A percentile compares a stretch with the other conserved stretches of the same genome.
Conservation (phyloP, 768 basidiomycete species). For the Trametopsis cervina region DNA sequence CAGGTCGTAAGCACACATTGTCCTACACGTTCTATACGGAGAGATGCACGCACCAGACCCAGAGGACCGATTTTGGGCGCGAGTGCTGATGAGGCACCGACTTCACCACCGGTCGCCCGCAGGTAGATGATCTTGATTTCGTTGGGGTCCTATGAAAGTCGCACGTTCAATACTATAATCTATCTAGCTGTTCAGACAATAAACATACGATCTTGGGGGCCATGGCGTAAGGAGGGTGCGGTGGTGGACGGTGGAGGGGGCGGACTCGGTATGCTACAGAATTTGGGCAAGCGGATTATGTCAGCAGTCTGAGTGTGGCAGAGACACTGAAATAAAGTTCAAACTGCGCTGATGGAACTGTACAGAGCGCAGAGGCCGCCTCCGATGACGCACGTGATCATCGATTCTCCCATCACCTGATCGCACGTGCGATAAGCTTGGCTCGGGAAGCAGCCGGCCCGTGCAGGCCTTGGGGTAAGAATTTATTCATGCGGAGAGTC, state of each 20-base stretch:
- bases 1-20: too few species aligned
- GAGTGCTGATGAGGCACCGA: constrained; percentile 96
- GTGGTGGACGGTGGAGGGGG: constrained; percentile 25
- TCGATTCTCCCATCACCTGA: too few species aligned
- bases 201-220: constrained; percentile 70
- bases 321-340: constrained; percentile 46
- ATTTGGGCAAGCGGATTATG: constrained; percentile 13
- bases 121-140: constrained; percentile 99
- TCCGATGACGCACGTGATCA: too few species aligned
- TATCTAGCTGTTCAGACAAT: background rate
- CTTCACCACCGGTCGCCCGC: constrained; percentile 97
- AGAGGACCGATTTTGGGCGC: constrained; percentile 99
- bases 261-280: constrained; percentile 7
- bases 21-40: too few species aligned
- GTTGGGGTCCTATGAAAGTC: constrained; percentile 84
- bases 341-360: constrained; percentile 43
- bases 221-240: constrained; percentile 40
- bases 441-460: too few species aligned
- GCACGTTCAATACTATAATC: too few species aligned
- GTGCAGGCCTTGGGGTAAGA: too few species aligned
- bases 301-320: constrained; percentile 15
- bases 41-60: constrained; percentile 85
- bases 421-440: too few species aligned
- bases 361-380: too few species aligned
- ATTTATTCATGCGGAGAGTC: too few species aligned